phyloP scores from a whole-genome alignment of 2,329 filamentous ascomycete species.

The Stachybotrys chartarum region DNA sequence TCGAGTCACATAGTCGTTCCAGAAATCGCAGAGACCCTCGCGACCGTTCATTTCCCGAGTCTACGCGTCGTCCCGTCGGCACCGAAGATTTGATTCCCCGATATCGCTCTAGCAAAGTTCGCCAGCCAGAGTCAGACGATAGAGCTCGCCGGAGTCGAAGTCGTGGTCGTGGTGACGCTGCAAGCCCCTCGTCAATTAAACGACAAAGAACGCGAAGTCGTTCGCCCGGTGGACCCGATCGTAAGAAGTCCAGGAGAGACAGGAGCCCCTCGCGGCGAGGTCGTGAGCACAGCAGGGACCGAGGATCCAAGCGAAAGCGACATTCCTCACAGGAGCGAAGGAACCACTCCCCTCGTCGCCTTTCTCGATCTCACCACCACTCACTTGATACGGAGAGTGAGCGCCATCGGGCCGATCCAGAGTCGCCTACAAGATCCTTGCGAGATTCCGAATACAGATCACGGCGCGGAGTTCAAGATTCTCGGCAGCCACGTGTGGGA shows the following conservation, averaged over 20 bases:
- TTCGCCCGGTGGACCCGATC: conserved; percentile 26
- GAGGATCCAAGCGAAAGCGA: conserved; percentile 19
- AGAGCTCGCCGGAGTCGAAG: conserved; percentile 25
- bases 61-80: conserved; percentile 18
- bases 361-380: conserved; percentile 19
- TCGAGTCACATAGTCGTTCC: conserved; percentile 29
- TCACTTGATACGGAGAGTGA: conserved; percentile 13
- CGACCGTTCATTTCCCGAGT: conserved; percentile 17
- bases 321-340: conserved; percentile 24
- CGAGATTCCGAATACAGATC: conserved; percentile 14
- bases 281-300: conserved; percentile 31
- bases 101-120: conserved; percentile 24
- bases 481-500: conserved; percentile 10
- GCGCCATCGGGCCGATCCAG: not conserved
- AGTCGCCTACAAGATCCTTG: conserved; percentile 16
- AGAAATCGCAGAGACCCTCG: conserved; percentile 28
- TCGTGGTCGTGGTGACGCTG: conserved; percentile 21
- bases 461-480: conserved; percentile 16
- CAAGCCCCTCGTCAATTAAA: conserved; percentile 32
- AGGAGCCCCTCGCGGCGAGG: conserved; percentile 30
- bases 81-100: conserved; percentile 30
- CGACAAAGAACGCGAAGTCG: conserved; percentile 34
- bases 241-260: conserved; percentile 31
- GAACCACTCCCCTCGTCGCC: conserved; percentile 21
- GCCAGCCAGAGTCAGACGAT: conserved; percentile 20